A percentile compares a stretch with the other conserved stretches of the same genome.
Evolutionary conservation across 805 yeast species (phyloP).

Genomic region (Spathaspora sp.): DNA sequence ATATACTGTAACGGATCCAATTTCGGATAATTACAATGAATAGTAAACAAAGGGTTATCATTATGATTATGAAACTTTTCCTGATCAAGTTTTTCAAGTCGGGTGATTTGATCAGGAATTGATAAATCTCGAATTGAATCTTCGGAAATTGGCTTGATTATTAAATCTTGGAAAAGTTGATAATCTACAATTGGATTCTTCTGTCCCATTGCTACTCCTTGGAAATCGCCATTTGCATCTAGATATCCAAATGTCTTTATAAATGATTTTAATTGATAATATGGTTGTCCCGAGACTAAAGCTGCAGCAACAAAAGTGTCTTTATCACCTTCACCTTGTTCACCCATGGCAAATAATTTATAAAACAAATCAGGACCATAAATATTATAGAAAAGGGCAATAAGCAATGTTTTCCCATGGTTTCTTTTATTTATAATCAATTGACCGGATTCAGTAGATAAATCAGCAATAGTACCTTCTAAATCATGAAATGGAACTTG

Average conservation of each 20-base stretch:
- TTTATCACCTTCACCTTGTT: slow-evolving; percentile 36
- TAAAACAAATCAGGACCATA: slow-evolving; percentile 61
- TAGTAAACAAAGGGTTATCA: slow-evolving; percentile 21
- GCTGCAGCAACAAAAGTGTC: slow-evolving; percentile 36
- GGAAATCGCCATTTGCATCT: slow-evolving; percentile 19
- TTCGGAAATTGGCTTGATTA: slow-evolving; percentile 4
- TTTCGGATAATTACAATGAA: slow-evolving; percentile 36
- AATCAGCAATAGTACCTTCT: slow-evolving; percentile 65
- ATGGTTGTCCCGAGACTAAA: slow-evolving; percentile 28
- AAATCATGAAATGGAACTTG: slow-evolving; percentile 56
- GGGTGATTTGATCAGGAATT: slow-evolving; percentile 21
- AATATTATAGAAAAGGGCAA: slow-evolving; percentile 63
- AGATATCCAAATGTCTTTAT: slow-evolving; percentile 30
- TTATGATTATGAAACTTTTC: slow-evolving; percentile 16
- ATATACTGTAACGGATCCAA: slow-evolving; percentile 27
- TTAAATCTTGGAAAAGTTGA: slow-evolving; percentile 9
- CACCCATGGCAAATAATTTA: slow-evolving; percentile 56
- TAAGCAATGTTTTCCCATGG: slow-evolving; percentile 54
- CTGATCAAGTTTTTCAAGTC: slow-evolving; percentile 14
- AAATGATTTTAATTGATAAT: slow-evolving; percentile 40
- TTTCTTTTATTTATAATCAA: slow-evolving; percentile 52
- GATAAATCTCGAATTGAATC: slow-evolving; percentile 4
- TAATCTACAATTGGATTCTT: slow-evolving; percentile 24
- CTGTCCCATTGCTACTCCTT: slow-evolving; percentile 37
- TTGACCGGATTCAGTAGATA: slow-evolving; percentile 70